Evolutionary conservation across 192 early-diverging fungal genomes (phyloP).

Genomic region (Dispira parvispora): DNA sequence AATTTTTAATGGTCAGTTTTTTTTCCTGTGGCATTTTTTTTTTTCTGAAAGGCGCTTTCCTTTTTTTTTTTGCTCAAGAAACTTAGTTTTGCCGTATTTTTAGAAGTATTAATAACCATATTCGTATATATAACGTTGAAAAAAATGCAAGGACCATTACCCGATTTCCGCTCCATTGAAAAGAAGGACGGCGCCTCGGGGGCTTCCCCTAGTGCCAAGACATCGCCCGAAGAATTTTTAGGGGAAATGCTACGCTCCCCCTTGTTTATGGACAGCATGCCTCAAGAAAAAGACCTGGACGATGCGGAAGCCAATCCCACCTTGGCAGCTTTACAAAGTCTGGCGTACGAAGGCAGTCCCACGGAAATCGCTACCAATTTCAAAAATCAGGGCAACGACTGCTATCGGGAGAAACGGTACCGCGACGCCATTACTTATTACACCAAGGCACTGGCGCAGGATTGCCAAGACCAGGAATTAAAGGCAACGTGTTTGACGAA

Average conservation of each 20-base stretch:
- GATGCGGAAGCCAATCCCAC: constrained; percentile 54
- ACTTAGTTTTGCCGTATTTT: too few species aligned
- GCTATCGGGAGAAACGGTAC: constrained; percentile 48
- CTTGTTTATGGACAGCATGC: constrained; percentile 79
- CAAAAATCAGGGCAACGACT: constrained; percentile 91
- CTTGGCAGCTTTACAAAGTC: constrained; percentile 62
- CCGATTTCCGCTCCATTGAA: neutral
- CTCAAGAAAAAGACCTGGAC: constrained; percentile 15
- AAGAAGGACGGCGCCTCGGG: neutral
- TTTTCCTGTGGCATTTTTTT: too few species aligned
- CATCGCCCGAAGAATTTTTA: constrained; percentile 24
- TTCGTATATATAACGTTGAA: neutral
- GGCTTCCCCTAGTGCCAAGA: neutral
- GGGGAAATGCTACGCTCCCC: constrained; percentile 61
- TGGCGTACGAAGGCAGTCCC: constrained; percentile 85
- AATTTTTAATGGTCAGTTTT: too few species aligned
- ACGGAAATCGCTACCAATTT: constrained; percentile 84
- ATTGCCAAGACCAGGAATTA: constrained; percentile 54
- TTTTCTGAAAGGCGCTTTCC: too few species aligned
- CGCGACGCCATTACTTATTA: constrained; percentile 71
- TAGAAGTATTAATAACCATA: too few species aligned
- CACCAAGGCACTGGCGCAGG: constrained; percentile 64
- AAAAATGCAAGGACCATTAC: neutral
- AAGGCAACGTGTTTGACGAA: constrained; percentile 70
- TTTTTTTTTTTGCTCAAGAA: too few species aligned